These are phyloP conservation scores for Suhomyces atakaporum DNA, from an alignment of 1,139 yeast genomes.

Conservation along the genomic window DNA sequence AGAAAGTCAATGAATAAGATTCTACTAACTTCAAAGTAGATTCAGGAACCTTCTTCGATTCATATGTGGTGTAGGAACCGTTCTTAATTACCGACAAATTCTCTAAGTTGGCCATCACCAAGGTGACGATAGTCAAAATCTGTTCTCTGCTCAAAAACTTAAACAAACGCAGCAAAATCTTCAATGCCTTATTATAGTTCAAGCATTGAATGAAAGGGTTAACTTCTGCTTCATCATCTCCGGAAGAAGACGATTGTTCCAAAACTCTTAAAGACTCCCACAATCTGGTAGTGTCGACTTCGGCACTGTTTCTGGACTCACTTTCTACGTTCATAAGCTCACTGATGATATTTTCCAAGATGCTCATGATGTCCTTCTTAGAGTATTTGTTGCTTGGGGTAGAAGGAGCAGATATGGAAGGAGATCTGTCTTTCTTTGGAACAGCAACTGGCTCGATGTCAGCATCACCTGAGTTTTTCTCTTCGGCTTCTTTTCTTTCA, in stretches of 20 bases:
- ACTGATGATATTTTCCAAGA: slow-evolving; percentile 77
- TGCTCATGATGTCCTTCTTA: slow-evolving; percentile 50
- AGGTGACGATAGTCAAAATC: slow-evolving; percentile 73
- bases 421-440: slow-evolving; percentile 23
- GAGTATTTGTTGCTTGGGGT: slow-evolving; percentile 37
- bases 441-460: slow-evolving; percentile 9
- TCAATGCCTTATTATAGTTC: slow-evolving; percentile 85
- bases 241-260: slow-evolving; percentile 49
- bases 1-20: slow-evolving; percentile 76
- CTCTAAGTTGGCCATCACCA: slow-evolving; percentile 80
- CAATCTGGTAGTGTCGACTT: slow-evolving; percentile 56
- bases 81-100: slow-evolving; percentile 75
- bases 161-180: slow-evolving; percentile 84
- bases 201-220: slow-evolving; percentile 87
- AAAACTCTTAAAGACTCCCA: slow-evolving; percentile 80
- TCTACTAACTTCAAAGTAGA: slow-evolving; percentile 68
- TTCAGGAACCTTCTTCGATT: slow-evolving; percentile 53
- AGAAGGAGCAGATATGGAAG: slow-evolving; percentile 30
- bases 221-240: slow-evolving; percentile 46
- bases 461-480: slow-evolving; percentile 20
- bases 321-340: slow-evolving; percentile 82
- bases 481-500: slow-evolving; percentile 36
- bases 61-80: slow-evolving; percentile 75
- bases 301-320: slow-evolving; percentile 66
- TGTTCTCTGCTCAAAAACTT: slow-evolving; percentile 80